Conservation (phyloP, 169 alveolate genomes). For the Plasmodium ovale region DNA sequence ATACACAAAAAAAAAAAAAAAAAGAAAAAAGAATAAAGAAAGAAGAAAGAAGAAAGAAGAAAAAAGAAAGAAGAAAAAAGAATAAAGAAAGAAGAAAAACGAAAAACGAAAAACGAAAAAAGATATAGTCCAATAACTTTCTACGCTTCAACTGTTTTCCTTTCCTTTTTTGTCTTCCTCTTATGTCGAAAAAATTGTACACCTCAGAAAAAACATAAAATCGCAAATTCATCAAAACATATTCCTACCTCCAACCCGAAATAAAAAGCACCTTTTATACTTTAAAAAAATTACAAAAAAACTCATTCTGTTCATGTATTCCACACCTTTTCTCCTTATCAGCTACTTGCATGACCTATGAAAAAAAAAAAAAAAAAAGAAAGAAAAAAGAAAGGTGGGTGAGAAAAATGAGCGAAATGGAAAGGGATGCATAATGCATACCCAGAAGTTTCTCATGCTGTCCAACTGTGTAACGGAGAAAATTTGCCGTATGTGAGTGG, state of each 20-base stretch:
- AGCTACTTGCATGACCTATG: constrained; percentile 64
- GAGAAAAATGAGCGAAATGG: not conserved
- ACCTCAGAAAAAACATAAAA: not conserved
- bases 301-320: constrained; percentile 23
- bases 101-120: too few relatives aligned
- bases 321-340: constrained; percentile 32
- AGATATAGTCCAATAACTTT: too few relatives aligned
- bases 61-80: too few relatives aligned
- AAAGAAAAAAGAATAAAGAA: too few relatives aligned
- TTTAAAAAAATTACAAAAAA: constrained; percentile 37
- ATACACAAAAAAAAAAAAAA: too few relatives aligned
- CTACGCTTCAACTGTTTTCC: too few relatives aligned
- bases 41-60: too few relatives aligned
- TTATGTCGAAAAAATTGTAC: not conserved
- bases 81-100: too few relatives aligned
- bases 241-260: not conserved
- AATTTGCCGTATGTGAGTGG: too few relatives aligned
- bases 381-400: too few relatives aligned
- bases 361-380: not conserved
- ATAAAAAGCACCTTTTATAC: not conserved
- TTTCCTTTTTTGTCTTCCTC: not conserved
- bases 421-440: not conserved
- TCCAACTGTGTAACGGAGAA: too few relatives aligned
- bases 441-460: too few relatives aligned
- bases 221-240: not conserved